phyloP scores from a whole-genome alignment of 768 basidiomycete genomes.

The Lyophyllum semitale region DNA sequence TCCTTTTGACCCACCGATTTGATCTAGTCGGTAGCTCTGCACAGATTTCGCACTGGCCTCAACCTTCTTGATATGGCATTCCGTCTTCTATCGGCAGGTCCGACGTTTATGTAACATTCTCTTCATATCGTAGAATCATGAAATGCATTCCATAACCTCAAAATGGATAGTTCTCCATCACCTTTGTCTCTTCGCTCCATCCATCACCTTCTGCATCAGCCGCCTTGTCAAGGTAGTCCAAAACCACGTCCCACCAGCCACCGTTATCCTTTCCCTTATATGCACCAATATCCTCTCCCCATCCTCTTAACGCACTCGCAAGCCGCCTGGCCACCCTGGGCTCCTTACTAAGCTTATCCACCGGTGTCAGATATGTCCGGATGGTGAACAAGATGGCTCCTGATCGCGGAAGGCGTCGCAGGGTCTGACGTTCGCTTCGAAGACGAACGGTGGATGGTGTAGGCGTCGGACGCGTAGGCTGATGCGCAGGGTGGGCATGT shows the following conservation, averaged over 20 bases:
- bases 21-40: constrained; percentile 41
- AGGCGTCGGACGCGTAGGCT: constrained; percentile 21
- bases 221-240: constrained; percentile 39
- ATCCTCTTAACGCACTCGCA: constrained; percentile 63
- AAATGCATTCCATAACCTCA: neutral
- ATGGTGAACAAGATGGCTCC: constrained; percentile 73
- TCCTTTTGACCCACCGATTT: constrained; percentile 40
- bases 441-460: constrained; percentile 50
- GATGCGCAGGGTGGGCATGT: constrained; percentile 16
- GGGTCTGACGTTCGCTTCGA: constrained; percentile 66
- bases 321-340: constrained; percentile 61
- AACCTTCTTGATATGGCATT: constrained; percentile 3
- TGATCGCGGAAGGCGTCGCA: constrained; percentile 61
- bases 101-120: neutral
- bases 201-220: constrained; percentile 18
- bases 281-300: constrained; percentile 61
- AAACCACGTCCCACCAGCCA: constrained; percentile 31
- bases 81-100: neutral
- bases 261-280: constrained; percentile 43
- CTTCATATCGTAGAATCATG: neutral
- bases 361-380: constrained; percentile 60
- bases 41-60: constrained; percentile 36
- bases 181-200: constrained; percentile 12
- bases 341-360: constrained; percentile 54
- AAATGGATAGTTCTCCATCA: constrained; percentile 22